Percentiles rank a stretch among this genome's conserved stretches.
phyloP scores from a whole-genome alignment of 805 yeast genomes.

The Candida hispaniensis region DNA sequence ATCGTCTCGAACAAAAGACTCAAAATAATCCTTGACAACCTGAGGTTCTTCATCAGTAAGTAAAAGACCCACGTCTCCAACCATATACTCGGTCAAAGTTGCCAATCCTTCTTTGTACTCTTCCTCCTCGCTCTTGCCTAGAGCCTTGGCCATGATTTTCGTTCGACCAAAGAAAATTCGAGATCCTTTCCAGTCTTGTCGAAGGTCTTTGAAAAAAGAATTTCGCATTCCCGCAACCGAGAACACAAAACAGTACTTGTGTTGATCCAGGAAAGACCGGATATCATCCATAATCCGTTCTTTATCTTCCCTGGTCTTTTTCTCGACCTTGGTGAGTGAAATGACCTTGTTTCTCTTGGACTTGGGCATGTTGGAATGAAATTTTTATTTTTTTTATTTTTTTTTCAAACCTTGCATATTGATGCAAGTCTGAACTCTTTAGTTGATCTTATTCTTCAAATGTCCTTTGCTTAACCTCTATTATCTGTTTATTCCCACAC shows the following conservation, averaged over 20 bases:
- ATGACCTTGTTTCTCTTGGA: conserved; percentile 94
- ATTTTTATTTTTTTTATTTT: background rate
- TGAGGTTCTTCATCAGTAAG: conserved; percentile 83
- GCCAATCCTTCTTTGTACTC: conserved; percentile 82
- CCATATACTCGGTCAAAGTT: conserved; percentile 48
- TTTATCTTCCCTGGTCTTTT: conserved; percentile 89
- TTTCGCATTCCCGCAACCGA: conserved; percentile 88
- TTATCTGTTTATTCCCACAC: too few relatives aligned
- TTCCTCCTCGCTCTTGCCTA: conserved; percentile 78
- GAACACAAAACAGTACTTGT: conserved; percentile 73
- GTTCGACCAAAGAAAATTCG: conserved; percentile 84
- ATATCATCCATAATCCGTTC: conserved; percentile 85
- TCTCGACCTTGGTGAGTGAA: conserved; percentile 90
- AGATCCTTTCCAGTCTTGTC: conserved; percentile 88
- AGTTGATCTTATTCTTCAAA: too few relatives aligned
- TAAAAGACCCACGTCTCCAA: conserved; percentile 78
- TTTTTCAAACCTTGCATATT: too few relatives aligned
- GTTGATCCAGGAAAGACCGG: conserved; percentile 67
- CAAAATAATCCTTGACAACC: conserved; percentile 83
- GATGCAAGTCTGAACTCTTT: too few relatives aligned
- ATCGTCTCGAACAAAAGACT: conserved; percentile 65
- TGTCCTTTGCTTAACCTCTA: too few relatives aligned
- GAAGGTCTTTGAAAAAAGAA: conserved; percentile 85
- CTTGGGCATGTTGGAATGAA: conserved; percentile 64
- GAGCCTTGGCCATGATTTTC: conserved; percentile 83